Evolutionary conservation across 2,329 filamentous ascomycete genomes (phyloP).

Genomic region (Xylariaceae sp.): DNA sequence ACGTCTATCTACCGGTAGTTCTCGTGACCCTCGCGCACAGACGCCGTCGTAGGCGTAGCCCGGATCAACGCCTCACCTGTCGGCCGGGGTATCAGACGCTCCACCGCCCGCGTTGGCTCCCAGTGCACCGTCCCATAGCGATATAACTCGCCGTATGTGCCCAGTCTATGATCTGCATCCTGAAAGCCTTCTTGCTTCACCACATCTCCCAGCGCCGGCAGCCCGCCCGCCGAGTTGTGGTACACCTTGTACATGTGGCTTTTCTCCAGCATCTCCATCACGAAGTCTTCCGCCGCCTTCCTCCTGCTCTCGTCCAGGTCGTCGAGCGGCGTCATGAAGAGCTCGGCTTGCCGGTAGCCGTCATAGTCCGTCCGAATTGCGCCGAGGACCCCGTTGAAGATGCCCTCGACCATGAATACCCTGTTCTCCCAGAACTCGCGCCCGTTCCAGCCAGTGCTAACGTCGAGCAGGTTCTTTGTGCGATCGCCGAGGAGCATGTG

Average conservation of each 20-base stretch:
- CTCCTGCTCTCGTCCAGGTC: constrained; percentile 31
- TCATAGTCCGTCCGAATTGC: constrained; percentile 31
- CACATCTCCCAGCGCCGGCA: constrained; percentile 34
- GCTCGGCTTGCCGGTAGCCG: constrained; percentile 30
- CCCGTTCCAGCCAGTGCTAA: constrained; percentile 32
- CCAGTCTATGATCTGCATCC: constrained; percentile 32
- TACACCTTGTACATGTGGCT: constrained; percentile 38
- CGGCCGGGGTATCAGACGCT: constrained; percentile 24
- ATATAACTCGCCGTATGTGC: constrained; percentile 36
- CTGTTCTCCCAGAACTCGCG: constrained; percentile 33
- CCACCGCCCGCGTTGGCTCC: constrained; percentile 29
- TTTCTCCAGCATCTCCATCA: constrained; percentile 34
- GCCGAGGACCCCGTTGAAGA: constrained; percentile 25
- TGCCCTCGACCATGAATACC: constrained; percentile 32
- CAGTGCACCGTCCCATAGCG: constrained; percentile 36
- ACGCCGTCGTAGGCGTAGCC: constrained; percentile 24
- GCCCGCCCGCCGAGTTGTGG: constrained; percentile 34
- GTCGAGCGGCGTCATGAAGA: constrained; percentile 33
- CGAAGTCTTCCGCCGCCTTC: constrained; percentile 30
- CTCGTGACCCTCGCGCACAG: background rate
- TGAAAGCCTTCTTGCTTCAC: constrained; percentile 24
- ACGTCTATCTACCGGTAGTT: too few species aligned
- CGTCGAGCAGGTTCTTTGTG: constrained; percentile 33
- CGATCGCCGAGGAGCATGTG: constrained; percentile 38
- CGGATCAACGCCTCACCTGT: constrained; percentile 26